Conservation (phyloP, 345 rosid species). For the Syzygium aromaticum region DNA sequence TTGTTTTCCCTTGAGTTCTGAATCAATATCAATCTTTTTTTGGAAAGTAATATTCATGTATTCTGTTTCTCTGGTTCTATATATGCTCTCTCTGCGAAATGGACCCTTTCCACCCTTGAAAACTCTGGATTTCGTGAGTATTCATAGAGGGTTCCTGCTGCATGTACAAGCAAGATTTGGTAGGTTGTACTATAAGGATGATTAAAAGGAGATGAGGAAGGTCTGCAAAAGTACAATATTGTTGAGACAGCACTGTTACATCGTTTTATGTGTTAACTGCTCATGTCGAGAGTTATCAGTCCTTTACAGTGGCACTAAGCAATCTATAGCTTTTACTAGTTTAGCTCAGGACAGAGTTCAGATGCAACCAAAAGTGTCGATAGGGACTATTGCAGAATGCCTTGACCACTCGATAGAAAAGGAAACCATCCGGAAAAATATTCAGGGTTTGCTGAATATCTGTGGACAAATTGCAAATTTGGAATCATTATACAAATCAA, state of each 20-base stretch:
- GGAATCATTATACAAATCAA: neutral
- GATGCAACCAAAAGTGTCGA: neutral
- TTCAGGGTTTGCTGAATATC: neutral
- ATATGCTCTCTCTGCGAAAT: neutral
- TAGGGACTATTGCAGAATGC: neutral
- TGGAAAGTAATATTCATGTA: neutral
- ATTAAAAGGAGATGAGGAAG: neutral
- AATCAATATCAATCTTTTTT: neutral
- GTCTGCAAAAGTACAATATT: neutral
- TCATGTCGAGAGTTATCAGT: neutral
- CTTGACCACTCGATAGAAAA: neutral
- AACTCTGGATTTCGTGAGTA: neutral
- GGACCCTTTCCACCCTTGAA: neutral
- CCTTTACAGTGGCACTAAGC: neutral
- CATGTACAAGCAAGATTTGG: neutral
- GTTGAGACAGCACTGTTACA: neutral
- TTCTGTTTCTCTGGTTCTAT: neutral
- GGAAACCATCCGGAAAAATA: neutral
- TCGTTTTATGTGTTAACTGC: neutral
- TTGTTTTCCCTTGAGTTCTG: neutral
- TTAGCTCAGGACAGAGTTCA: neutral
- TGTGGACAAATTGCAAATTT: neutral
- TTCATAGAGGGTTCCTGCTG: neutral
- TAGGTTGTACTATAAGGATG: neutral
- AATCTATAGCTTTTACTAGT: neutral